Evolutionary conservation across 2,329 filamentous ascomycete species (phyloP), one percentile per base, ranked within the genome.

Genomic region (Pseudofabraea citricarpa): DNA sequence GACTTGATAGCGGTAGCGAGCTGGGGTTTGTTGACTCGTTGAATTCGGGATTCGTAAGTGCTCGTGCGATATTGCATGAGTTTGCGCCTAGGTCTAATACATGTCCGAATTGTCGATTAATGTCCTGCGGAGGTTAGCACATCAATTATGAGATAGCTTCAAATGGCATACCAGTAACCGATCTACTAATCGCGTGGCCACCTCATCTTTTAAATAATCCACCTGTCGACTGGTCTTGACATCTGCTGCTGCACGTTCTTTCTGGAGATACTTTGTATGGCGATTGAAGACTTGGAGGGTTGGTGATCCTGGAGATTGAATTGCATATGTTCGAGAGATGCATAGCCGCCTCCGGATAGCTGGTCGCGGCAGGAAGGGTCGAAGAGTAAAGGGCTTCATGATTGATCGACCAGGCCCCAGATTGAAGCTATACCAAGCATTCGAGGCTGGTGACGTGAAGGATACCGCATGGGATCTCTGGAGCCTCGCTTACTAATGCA

Each of bases 41-140:
- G 6, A 73, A 75, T 58, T 87, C 82, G 1, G 81, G 79, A 59
- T 88, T 81, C 55, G 84, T 85, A 36, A 97, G 76, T 44, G 87
- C 86, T 50, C 85, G 82, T 16, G 90, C 90, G 48, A 98, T 82
- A 65, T 96, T 95, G 75, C 91, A 96, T 49, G 91, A 88, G 64
- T 97, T 95, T 49, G 93, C 91, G 49, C 93, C 93, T 23, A 96
- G 81, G 64, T 98, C 93, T 48, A 98, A 85, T 19, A 90, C 89
- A 52, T 80, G 76, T 35, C 85, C 79, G 57, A 95, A 96, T 44
- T 81, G 74, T 23, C 93, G 86, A 57, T 95, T 95, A 70, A 98
- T 94, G 62, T 97, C 90, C 87, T 90, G 51, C 27, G 6, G 6
- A 31, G 10, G 9, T 31, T 5, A 31, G 10, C 16, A 6, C 9